A percentile compares a stretch with the other conserved stretches of the same genome.
Evolutionary conservation across 1,284 basidiomycete genomes (phyloP).

Genomic region (Trichosporon coremiiforme): DNA sequence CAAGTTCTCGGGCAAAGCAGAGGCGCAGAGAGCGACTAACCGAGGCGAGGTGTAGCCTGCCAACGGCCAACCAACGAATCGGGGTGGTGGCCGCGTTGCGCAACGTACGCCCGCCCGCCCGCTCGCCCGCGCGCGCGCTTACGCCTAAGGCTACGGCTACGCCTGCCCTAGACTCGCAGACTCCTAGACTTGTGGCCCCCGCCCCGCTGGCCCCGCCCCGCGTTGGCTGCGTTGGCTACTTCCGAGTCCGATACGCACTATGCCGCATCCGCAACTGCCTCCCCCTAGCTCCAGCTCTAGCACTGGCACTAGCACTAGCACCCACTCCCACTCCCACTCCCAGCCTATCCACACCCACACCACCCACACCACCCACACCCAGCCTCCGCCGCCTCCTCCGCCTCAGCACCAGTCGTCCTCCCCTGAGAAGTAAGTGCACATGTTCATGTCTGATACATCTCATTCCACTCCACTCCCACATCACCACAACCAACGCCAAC

Average conservation of each 20-base stretch:
- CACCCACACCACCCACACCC: background rate
- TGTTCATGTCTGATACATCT: conserved; percentile 1
- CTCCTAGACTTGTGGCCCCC: no score
- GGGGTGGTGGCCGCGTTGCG: background rate
- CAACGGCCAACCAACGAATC: no score
- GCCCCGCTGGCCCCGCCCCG: background rate
- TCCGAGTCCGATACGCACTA: background rate
- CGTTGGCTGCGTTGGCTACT: background rate
- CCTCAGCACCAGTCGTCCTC: background rate
- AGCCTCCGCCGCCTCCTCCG: background rate
- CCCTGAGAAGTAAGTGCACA: conserved; percentile 2
- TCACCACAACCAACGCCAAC: no score
- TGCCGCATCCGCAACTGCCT: background rate
- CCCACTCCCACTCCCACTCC: no score
- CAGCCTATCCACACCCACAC: no score
- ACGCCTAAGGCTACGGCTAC: no score
- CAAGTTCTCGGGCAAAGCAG: background rate
- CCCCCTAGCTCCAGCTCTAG: conserved; percentile 1
- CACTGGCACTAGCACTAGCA: no score
- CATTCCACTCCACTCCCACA: background rate
- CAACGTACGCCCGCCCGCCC: background rate
- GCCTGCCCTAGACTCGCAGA: no score
- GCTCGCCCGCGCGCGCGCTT: background rate
- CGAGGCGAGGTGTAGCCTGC: no score
- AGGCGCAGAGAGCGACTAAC: background rate